phyloP scores from a whole-genome alignment of 495 filamentous ascomycete species.

The Opeltia flavorubescens region DNA sequence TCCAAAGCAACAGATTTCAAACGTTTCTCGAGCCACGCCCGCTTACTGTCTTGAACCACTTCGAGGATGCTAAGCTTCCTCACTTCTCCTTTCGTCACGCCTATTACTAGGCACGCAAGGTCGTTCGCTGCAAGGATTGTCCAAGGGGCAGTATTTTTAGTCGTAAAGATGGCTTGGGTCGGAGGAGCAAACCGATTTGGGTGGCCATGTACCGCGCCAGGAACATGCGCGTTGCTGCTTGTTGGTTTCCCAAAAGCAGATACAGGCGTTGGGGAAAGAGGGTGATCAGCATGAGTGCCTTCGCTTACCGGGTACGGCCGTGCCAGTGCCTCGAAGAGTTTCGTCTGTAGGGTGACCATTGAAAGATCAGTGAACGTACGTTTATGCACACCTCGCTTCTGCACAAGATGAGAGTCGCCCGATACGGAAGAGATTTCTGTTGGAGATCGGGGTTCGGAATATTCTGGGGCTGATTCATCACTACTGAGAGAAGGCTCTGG shows the following conservation, averaged over 20 bases:
- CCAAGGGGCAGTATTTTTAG: slow-evolving; percentile 75
- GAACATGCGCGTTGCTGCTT: slow-evolving; percentile 7
- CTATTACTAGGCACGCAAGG: slow-evolving; percentile 88
- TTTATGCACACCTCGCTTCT: slow-evolving; percentile 61
- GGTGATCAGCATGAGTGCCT: slow-evolving; percentile 20
- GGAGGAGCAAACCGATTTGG: slow-evolving; percentile 80
- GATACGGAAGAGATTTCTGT: neutral
- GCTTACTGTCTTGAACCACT: slow-evolving; percentile 74
- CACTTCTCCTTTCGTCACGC: slow-evolving; percentile 85
- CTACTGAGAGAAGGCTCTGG: slow-evolving; percentile 10
- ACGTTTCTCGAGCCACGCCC: slow-evolving; percentile 83
- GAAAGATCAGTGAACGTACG: slow-evolving; percentile 77
- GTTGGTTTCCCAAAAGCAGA: slow-evolving; percentile 26
- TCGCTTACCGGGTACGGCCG: slow-evolving; percentile 49
- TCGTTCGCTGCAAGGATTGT: slow-evolving; percentile 97
- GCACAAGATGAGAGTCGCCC: slow-evolving; percentile 12
- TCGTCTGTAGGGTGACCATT: slow-evolving; percentile 56
- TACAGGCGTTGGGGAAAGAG: slow-evolving; percentile 29
- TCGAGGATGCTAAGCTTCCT: slow-evolving; percentile 90
- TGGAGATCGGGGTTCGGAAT: slow-evolving; percentile 11
- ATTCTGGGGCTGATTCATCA: slow-evolving; percentile 8
- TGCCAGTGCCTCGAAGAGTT: slow-evolving; percentile 77
- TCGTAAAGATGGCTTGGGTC: slow-evolving; percentile 93
- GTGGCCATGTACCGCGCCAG: slow-evolving; percentile 57
- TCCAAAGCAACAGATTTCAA: slow-evolving; percentile 43